These are phyloP conservation scores for Seiridium unicorne DNA, from an alignment of 2,329 filamentous ascomycete species.

Conservation along the genomic window DNA sequence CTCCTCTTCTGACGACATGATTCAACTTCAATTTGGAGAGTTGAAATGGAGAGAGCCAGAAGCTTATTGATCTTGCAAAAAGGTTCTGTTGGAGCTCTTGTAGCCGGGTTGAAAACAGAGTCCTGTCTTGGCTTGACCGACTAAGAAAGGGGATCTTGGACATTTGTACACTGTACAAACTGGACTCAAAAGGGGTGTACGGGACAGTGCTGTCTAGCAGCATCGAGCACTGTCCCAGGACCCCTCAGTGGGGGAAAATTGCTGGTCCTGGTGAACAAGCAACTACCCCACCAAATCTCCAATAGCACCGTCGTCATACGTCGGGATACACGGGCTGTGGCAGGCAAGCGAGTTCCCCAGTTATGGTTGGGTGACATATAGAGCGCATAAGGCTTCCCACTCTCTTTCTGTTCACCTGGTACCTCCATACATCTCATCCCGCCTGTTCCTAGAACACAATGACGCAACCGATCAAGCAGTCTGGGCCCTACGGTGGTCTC, in stretches of 20 bases:
- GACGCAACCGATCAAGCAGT: slow-evolving; percentile 13
- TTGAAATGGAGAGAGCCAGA: not conserved
- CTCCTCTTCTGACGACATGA: slow-evolving; percentile 10
- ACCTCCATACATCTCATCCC: no score
- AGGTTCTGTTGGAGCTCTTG: not conserved
- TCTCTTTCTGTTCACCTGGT: no score
- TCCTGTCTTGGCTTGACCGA: not conserved
- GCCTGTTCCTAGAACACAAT: not conserved
- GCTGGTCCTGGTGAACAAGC: not conserved
- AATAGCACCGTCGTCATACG: slow-evolving; percentile 3
- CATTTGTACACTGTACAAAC: not conserved
- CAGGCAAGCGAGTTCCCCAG: not conserved
- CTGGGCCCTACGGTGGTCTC: slow-evolving; percentile 50
- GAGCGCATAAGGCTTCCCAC: no score
- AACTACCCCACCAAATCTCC: not conserved
- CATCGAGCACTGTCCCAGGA: not conserved
- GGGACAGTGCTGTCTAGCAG: not conserved
- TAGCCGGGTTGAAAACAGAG: no score
- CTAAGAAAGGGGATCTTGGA: not conserved
- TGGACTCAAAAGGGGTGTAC: not conserved
- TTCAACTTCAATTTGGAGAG: not conserved
- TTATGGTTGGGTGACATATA: no score
- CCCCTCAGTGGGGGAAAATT: slow-evolving; percentile 8
- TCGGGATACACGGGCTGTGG: not conserved
- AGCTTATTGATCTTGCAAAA: not conserved